Evolutionary conservation across 352 stramenopile species (phyloP), one percentile per base, ranked within the genome.

Genomic region (Phytopythium chamaehyphon): DNA sequence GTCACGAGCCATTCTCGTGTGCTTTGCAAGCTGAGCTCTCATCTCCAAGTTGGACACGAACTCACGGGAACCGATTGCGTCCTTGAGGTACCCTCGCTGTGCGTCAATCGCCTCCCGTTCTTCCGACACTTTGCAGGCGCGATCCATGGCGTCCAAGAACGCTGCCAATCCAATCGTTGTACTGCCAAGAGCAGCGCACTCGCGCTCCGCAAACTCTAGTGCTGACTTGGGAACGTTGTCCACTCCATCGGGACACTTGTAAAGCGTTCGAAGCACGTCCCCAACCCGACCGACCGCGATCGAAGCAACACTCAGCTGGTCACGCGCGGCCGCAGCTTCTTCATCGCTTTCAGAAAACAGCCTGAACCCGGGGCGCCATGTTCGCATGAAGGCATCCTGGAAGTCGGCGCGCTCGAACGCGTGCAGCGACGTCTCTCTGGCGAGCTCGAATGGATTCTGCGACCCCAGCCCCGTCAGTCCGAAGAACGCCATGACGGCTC

Each of bases 21-120:
- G 74, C 62, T 88, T 88, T 26, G 62, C 57, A 36, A 86, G 36
- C 21, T 73, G 64, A 4, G 55, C 67, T 16, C 68, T 66, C n/a
- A 78, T 71, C 40, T 85, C 75, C 36, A 72, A 55, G 53, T 70
- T 74, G 35, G 77, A 89, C 40, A 86, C 57, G 37, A 84, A 86
- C 51, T 86, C 74, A 46, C 75, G 72, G 33, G 54, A 66, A 4
- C 35, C 16, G 14, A 57, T 1, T 0, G 61, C 69, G 39, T 77
- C 59, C 48, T 77, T 79, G 28, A 64, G 22, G 49, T 86, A 86
- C 47, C 59, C 54, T 24, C 60, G 65, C 56, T 69, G 66, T 2
- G 48, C 40, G 2, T 36, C 36, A 18, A 68, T 59, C 14, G 55
- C 16, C 49, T 83, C 52, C 22, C 69, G 48, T 26, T 61, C 58